A percentile compares a stretch with the other conserved stretches of the same genome.
Evolutionary conservation across 495 filamentous ascomycete species (phyloP).

Genomic region (Cairneyella variabilis): DNA sequence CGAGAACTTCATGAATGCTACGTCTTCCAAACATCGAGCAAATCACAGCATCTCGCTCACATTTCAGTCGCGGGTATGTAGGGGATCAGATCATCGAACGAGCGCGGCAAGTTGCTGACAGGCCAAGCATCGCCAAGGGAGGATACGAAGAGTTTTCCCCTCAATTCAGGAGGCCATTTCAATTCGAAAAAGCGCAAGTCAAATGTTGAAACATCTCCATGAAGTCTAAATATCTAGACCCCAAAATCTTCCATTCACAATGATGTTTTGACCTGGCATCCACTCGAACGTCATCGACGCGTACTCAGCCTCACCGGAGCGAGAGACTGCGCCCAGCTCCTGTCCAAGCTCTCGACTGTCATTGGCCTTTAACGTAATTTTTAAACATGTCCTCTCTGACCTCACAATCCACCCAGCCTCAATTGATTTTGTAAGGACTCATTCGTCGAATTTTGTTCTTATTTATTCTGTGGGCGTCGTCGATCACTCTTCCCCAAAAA

Average conservation of each 20-base stretch:
- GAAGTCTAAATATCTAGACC: not conserved
- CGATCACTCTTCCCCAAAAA: not conserved
- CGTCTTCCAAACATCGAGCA: no score
- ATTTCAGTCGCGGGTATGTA: no score
- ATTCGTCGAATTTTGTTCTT: no score
- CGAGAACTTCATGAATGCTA: no score
- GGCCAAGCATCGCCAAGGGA: no score
- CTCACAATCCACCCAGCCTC: not conserved
- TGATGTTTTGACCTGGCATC: not conserved
- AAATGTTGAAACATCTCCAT: not conserved
- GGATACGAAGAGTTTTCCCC: no score
- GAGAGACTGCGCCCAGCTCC: not conserved
- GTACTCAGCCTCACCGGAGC: not conserved
- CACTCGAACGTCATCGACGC: not conserved
- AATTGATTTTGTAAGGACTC: not conserved
- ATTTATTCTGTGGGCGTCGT: not conserved
- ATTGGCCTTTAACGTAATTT: not conserved
- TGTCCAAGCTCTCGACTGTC: not conserved
- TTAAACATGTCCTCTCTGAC: not conserved
- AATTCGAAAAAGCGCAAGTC: not conserved
- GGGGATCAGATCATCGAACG: no score
- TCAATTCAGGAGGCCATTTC: no score
- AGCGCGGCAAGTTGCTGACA: no score
- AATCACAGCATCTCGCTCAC: no score
- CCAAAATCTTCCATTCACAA: no score